Percentiles rank a stretch among this genome's conserved stretches.
These are phyloP conservation scores for Tricholoma saponaceum DNA, from an alignment of 768 basidiomycete species.

Conservation along the genomic window DNA sequence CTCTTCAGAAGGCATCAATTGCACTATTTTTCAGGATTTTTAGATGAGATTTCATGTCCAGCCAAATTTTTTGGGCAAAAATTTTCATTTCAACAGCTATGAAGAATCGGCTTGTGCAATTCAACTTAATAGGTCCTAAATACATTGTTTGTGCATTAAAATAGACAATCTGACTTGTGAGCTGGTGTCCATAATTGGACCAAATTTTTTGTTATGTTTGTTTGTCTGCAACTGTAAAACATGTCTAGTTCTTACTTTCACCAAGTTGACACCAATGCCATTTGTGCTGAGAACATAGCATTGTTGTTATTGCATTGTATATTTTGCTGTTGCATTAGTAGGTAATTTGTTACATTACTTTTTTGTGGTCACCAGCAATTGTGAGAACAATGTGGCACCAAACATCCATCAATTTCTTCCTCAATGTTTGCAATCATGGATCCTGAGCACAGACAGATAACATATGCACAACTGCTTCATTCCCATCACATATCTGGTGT, in stretches of 20 bases:
- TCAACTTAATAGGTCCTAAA: no score
- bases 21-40: no score
- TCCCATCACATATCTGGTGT: not conserved
- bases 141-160: no score
- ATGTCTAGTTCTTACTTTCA: not conserved
- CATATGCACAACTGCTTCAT: not conserved
- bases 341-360: not conserved
- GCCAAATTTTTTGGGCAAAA: no score
- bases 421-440: not conserved
- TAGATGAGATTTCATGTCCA: no score
- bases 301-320: not conserved
- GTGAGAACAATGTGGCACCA: not conserved
- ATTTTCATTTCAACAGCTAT: no score
- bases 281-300: not conserved
- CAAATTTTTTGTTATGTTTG: no score
- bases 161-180: no score
- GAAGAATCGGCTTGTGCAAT: no score
- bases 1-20: no score
- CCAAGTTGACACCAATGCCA: not conserved
- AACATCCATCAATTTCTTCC: not conserved
- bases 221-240: no score
- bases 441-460: not conserved
- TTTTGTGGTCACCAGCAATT: not conserved
- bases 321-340: not conserved
- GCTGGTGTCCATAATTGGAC: no score